Evolutionary conservation across 805 yeast species (phyloP).

Genomic region (Barnettozyma siamensis): DNA sequence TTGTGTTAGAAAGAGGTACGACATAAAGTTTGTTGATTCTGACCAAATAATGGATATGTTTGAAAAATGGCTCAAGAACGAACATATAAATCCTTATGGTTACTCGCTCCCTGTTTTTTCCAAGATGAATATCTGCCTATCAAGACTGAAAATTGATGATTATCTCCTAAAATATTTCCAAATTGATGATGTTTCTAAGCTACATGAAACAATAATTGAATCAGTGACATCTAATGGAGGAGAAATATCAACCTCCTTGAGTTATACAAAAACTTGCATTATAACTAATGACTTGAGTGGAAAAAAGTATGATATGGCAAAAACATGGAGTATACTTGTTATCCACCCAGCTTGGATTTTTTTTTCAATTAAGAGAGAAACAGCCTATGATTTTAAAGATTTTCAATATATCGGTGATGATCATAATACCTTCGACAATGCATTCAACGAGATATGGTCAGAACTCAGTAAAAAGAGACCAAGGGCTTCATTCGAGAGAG

Average conservation of each 20-base stretch:
- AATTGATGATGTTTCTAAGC: conserved; percentile 10
- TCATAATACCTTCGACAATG: conserved; percentile 18
- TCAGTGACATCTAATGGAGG: conserved; percentile 44
- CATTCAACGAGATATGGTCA: conserved; percentile 27
- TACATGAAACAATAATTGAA: conserved; percentile 28
- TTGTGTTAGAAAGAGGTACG: conserved; percentile 45
- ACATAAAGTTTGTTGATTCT: conserved; percentile 50
- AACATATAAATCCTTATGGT: conserved; percentile 19
- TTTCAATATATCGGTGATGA: conserved; percentile 27
- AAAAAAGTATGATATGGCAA: conserved; percentile 43
- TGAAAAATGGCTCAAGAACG: conserved; percentile 47
- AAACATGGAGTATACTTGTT: conserved; percentile 34
- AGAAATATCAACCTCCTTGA: conserved; percentile 42
- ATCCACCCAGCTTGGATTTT: conserved; percentile 39
- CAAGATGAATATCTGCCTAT: conserved; percentile 32
- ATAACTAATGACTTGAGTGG: conserved; percentile 49
- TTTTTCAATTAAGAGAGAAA: conserved; percentile 34
- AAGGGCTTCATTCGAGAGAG: background rate
- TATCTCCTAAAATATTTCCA: conserved; percentile 11
- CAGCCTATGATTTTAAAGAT: conserved; percentile 28
- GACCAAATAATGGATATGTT: conserved; percentile 40
- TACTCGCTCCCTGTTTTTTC: conserved; percentile 39
- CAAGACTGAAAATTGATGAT: conserved; percentile 28
- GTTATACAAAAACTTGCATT: conserved; percentile 37
- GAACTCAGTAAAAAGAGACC: conserved; percentile 19